phyloP scores from a whole-genome alignment of 1,284 basidiomycete genomes.

The Schizophyllum amplum region DNA sequence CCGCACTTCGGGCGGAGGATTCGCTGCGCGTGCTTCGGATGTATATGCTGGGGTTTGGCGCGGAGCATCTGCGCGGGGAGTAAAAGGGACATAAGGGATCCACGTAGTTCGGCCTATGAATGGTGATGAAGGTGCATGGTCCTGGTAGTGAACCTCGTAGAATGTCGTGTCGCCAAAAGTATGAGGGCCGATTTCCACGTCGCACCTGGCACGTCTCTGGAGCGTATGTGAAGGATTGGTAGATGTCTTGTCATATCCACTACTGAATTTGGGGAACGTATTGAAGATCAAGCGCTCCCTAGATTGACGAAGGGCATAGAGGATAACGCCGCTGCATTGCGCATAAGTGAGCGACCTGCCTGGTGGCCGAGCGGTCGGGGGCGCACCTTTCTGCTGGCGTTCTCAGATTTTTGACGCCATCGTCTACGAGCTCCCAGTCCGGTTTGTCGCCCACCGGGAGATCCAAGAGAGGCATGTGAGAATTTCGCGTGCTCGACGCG shows the following conservation, averaged over 20 bases:
- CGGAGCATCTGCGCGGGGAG: slow-evolving; percentile 4
- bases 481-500: slow-evolving; percentile 7
- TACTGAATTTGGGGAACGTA: slow-evolving; percentile 67
- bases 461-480: slow-evolving; percentile 25
- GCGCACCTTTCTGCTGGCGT: slow-evolving; percentile 47
- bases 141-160: slow-evolving; percentile 47
- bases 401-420: slow-evolving; percentile 26
- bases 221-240: slow-evolving; percentile 57
- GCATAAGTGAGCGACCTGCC: slow-evolving; percentile 10
- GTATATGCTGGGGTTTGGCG: slow-evolving; percentile 1
- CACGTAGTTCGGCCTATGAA: background rate
- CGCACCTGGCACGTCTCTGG: slow-evolving; percentile 54
- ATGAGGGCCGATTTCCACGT: slow-evolving; percentile 66
- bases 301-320: slow-evolving; percentile 67
- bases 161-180: slow-evolving; percentile 54
- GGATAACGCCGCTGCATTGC: slow-evolving; percentile 38
- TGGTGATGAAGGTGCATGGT: background rate
- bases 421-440: slow-evolving; percentile 47
- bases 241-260: slow-evolving; percentile 42
- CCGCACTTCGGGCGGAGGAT: too few relatives aligned
- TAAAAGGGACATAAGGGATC: slow-evolving; percentile 23
- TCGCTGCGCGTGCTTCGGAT: slow-evolving; percentile 12
- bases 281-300: slow-evolving; percentile 56
- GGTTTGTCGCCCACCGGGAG: slow-evolving; percentile 47
- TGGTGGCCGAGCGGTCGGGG: background rate